Evolutionary conservation across 106 monocot species (phyloP).

Genomic region (Posidonia australis): DNA sequence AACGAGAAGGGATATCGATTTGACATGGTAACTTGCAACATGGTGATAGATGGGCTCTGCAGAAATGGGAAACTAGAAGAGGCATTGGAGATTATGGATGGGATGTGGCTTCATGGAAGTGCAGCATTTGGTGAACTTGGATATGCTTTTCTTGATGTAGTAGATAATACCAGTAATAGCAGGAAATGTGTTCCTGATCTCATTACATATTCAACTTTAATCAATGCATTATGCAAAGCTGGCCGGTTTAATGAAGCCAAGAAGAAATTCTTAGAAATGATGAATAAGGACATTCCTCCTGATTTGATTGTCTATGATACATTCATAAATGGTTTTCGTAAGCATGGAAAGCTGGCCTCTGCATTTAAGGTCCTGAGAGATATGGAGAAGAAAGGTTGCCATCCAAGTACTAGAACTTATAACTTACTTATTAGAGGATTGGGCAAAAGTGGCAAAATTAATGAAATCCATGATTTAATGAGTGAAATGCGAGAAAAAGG

Average conservation of each 20-base stretch:
- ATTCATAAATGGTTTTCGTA: slow-evolving; percentile 65
- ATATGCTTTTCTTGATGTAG: slow-evolving; percentile 54
- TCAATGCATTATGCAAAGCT: slow-evolving; percentile 58
- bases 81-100: slow-evolving; percentile 70
- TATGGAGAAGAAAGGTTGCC: slow-evolving; percentile 71
- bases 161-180: slow-evolving; percentile 27
- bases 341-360: slow-evolving; percentile 59
- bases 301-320: slow-evolving; percentile 66
- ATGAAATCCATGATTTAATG: slow-evolving; percentile 49
- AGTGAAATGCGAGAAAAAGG: slow-evolving; percentile 70
- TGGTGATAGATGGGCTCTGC: slow-evolving; percentile 69
- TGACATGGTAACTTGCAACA: slow-evolving; percentile 79
- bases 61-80: slow-evolving; percentile 66
- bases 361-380: slow-evolving; percentile 82
- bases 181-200: slow-evolving; percentile 66
- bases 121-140: slow-evolving; percentile 68
- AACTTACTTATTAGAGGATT: slow-evolving; percentile 76
- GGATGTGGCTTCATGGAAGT: slow-evolving; percentile 87
- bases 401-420: slow-evolving; percentile 62
- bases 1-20: slow-evolving; percentile 66
- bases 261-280: slow-evolving; percentile 71
- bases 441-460: slow-evolving; percentile 30
- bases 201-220: slow-evolving; percentile 70
- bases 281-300: slow-evolving; percentile 43
- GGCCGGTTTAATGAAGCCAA: slow-evolving; percentile 83